Conservation (phyloP, 2,329 filamentous ascomycete species). For the Fusarium sp. region DNA sequence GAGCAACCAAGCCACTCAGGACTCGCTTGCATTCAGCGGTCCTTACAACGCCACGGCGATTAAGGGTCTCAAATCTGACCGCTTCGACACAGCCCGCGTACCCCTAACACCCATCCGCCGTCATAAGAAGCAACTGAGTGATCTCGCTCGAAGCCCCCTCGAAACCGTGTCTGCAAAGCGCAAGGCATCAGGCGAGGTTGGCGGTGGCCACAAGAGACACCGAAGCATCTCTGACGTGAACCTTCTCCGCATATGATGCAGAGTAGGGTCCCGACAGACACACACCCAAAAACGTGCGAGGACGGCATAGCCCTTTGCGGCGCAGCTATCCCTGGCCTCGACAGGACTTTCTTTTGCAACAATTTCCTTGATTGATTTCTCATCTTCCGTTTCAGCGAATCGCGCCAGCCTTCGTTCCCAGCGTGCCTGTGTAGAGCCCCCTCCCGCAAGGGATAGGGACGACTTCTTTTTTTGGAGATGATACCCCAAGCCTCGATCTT, state of each 20-base stretch:
- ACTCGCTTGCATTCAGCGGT: conserved; percentile 72
- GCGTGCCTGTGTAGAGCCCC: conserved; percentile 37
- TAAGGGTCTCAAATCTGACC: conserved; percentile 72
- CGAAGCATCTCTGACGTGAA: conserved; percentile 70
- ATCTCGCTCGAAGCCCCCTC: conserved; percentile 62
- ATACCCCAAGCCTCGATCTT: conserved; percentile 33
- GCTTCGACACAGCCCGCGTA: conserved; percentile 72
- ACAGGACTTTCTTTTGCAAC: conserved; percentile 33
- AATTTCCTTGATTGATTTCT: conserved; percentile 31
- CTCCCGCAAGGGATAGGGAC: conserved; percentile 30
- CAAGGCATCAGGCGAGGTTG: conserved; percentile 62
- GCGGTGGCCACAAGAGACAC: conserved; percentile 64
- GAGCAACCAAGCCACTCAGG: conserved; percentile 69
- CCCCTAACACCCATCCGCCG: conserved; percentile 77
- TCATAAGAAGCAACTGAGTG: conserved; percentile 61
- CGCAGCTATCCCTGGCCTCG: conserved; percentile 58
- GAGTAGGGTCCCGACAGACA: conserved; percentile 16
- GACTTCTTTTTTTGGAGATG: conserved; percentile 41
- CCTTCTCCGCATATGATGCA: conserved; percentile 56
- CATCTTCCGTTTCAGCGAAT: conserved; percentile 29
- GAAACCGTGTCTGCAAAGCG: conserved; percentile 64
- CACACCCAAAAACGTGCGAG: conserved; percentile 54
- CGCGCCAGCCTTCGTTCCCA: conserved; percentile 26
- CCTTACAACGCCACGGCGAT: conserved; percentile 71
- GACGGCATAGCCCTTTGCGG: conserved; percentile 55